phyloP scores from a whole-genome alignment of 1,284 basidiomycete species.

The Tylopilus sp. region DNA sequence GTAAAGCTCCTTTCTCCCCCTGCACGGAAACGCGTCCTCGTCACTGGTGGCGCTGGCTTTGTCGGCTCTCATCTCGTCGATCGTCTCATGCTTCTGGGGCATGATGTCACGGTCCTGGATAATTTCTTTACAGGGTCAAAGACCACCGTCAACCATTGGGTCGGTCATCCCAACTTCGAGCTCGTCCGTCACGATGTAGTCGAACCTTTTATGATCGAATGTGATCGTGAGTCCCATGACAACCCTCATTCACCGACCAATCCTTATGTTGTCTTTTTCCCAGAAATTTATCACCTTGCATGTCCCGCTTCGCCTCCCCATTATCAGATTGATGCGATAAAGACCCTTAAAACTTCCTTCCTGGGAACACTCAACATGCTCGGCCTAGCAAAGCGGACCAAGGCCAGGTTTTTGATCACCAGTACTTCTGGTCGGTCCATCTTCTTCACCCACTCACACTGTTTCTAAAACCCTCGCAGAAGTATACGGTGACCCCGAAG shows the following conservation, averaged over 20 bases:
- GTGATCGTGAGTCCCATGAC: conserved; percentile 70
- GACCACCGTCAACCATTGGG: conserved; percentile 90
- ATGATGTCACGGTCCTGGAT: conserved; percentile 96
- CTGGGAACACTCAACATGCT: conserved; percentile 98
- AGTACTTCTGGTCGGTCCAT: conserved; percentile 76
- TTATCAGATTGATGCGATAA: conserved; percentile 94
- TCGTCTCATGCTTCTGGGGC: conserved; percentile 94
- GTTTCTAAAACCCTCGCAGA: conserved; percentile 46
- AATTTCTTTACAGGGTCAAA: conserved; percentile 99
- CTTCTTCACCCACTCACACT: neutral
- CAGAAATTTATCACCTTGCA: conserved; percentile 95
- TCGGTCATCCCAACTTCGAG: conserved; percentile 98
- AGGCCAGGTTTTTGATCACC: conserved; percentile 93
- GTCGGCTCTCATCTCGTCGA: conserved; percentile 97
- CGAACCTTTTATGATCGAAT: conserved; percentile 95
- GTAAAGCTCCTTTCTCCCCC: conserved; percentile 81
- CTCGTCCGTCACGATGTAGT: conserved; percentile 96
- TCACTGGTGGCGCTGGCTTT: conserved; percentile 96
- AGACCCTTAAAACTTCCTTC: conserved; percentile 98
- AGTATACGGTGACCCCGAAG: conserved; percentile 96
- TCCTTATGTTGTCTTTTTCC: neutral
- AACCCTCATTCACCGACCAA: neutral
- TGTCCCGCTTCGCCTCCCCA: conserved; percentile 95
- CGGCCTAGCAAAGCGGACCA: conserved; percentile 95
- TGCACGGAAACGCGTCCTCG: conserved; percentile 82